Base-by-base conservation (phyloP, 352 stramenopile genomes). In the Phytophthora cryptogea region DNA sequence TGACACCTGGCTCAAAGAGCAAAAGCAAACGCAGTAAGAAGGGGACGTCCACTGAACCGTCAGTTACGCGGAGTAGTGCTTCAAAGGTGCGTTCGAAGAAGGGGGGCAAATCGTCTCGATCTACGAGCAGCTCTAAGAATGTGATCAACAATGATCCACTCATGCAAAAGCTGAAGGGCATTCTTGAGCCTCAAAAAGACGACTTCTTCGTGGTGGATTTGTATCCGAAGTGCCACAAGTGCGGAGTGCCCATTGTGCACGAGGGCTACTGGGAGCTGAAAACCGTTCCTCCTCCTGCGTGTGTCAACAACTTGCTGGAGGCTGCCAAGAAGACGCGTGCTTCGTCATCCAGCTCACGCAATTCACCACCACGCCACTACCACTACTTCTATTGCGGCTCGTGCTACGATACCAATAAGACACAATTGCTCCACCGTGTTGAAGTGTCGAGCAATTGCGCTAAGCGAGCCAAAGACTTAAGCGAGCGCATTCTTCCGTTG, bases 131-230 rank as follows among this genome's bases (percentile, higher is more conserved):
- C 47, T 80, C 76, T 26, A 95, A 94, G 64, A 88, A 83, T 23
- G 80, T 86, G 9, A 70, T 94, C 13, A 94, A 94, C 52, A 80
- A 63, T 46, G 96, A 99, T 57, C 95, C 94, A 42, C 88, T 99
- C 23, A 99, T 99, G 95, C 88, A 97, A 53, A 98, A 98, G 66
- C 88, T 99, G 8, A 97, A 98, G 37, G 92, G 97, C 20, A 98
- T 98, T 45, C 89, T 99, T 42, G 87, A 98, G 49, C 96, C 96
- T n/a, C 98, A 99, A 83, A 99, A 99, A 65, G 96, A 99, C 23
- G 97, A 97, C 62, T 99, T 99, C 53, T 97, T 99, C 68, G 97
- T 99, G 33, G 97, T 98, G 8, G 96, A 97, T 64, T 74, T 99
- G 41, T 83, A 97, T 49, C 88, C 70, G 35, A 86, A 80, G 57